Base-by-base conservation (phyloP, 768 basidiomycete species). In the Boletus tylopilopsis region DNA sequence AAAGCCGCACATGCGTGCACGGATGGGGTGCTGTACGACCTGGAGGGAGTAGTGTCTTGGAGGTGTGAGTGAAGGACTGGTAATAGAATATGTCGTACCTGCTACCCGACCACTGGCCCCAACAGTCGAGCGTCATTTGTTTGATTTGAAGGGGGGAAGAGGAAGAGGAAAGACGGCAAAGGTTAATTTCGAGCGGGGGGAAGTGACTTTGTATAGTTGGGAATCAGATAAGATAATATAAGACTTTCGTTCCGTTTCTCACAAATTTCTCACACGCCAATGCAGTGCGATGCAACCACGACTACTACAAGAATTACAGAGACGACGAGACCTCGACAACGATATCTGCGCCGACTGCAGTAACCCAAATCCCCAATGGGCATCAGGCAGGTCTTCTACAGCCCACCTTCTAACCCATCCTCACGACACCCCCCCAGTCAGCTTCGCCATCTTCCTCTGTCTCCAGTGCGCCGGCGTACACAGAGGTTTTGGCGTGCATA, bases 341-440 rank as follows among this genome's bases (percentile, higher is more conserved):
- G 86, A 82, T 70, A 56, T 73, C 36, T 96, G 93, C 65, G 76
- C 79, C 13, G 93, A 95, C 64, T 96, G 93, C 61, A 68, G 72
- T 10, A 92, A 87, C 53, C 93, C 89, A n/a, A 90, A 91, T 62
- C 94, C 94, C 0, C 94, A 95, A 64, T 97, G 94, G 94, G 90
- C 91, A n/a, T 90, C 55, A 81, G 87, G 87, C 87, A 57, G 15
- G 9, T 9, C 10, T 51, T 15, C 41, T 13, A n/a, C n/a, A n/a
- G n/a, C n/a, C 32, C 8, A 2, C 11, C 19, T 30, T 10, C 4
- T 2, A 7, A 11, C 13, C 23, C 27, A n/a, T 19, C 0, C 34
- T 7, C 0, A 13, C 9, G 49, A 30, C 29, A 3, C 11, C 10
- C 34, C 7, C 21, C 11, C 55, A 67, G 66, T 68, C 66, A 88